Evolutionary conservation across 805 yeast genomes (phyloP), one percentile per base, ranked within the genome.

Genomic region (Metschnikowia gruessii): DNA sequence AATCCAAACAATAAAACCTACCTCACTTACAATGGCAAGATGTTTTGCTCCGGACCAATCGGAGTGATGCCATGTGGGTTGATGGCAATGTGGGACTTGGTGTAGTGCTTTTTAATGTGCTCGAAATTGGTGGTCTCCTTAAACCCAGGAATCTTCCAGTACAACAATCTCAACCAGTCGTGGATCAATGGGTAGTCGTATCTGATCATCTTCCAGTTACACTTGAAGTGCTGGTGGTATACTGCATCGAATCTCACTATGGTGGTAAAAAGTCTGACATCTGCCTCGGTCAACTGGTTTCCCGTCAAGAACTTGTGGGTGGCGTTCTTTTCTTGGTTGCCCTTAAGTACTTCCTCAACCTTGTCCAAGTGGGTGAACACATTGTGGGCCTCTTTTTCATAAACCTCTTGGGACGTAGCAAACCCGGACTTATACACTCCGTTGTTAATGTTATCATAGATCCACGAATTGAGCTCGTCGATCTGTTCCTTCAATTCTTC

Each of bases 401-500:
- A 91, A 11, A 83, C 87, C 52, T 85, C 89, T 65, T 88, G 96
- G 46, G 76, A 76, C 10, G 89, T 81, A 4, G 97, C 88, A 66
- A 91, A 92, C 0, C 98, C 98, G 2, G 94, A 55, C 69, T 89
- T 92, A 75, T 92, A 92, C 34, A 91, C 97, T 33, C 96, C 97
- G 61, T 87, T 88, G 75, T 91, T 90, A 65, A 92, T 85, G 58
- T 77, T 79, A 59, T 85, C 87, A 65, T 91, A 91, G 33, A 87
- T 79, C 91, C 95, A 85, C 15, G 72, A 76, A 60, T 94, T 90
- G 54, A 89, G 60, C 45, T 79, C 88, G 60, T 91, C 95, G 58
- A 91, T 87, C 52, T 81, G 64, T 0, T 62, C 44, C 52, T 74
- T 72, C 53, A 82, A 66, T 1, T 65, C 61, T 5, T 65, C 61